These are phyloP conservation scores for Termitomyces sp. DNA, from an alignment of 768 basidiomycete genomes.

Conservation along the genomic window DNA sequence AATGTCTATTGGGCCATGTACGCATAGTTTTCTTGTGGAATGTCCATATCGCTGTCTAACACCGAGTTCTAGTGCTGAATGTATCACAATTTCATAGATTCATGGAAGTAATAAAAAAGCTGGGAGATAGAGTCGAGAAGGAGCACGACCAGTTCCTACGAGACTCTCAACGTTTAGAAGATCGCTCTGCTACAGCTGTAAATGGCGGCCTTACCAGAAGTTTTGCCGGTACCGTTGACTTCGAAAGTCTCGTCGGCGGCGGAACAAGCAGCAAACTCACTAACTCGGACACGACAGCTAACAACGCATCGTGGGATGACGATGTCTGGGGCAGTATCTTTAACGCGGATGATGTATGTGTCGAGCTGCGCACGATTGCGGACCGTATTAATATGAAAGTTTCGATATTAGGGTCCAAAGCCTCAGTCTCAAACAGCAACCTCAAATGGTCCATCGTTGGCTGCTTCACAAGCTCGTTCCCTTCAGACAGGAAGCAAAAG, in stretches of 20 bases:
- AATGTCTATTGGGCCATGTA: slow-evolving; percentile 95
- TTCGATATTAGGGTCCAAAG: slow-evolving; percentile 10
- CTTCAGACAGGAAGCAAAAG: slow-evolving; percentile 33
- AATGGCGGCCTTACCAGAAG: slow-evolving; percentile 33
- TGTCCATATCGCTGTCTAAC: slow-evolving; percentile 7
- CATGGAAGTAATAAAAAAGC: slow-evolving; percentile 77
- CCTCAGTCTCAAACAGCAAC: slow-evolving; percentile 22
- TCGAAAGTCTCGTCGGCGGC: slow-evolving; percentile 82
- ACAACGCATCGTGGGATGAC: slow-evolving; percentile 62
- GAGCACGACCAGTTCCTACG: slow-evolving; percentile 92
- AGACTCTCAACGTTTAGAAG: slow-evolving; percentile 88
- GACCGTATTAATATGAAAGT: neutral
- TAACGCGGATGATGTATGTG: slow-evolving; percentile 30
- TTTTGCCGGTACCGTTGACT: slow-evolving; percentile 62
- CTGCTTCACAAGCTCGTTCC: slow-evolving; percentile 28
- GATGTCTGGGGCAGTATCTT: slow-evolving; percentile 85
- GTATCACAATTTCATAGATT: slow-evolving; percentile 89
- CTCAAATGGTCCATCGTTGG: slow-evolving; percentile 3
- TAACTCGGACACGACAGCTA: slow-evolving; percentile 38
- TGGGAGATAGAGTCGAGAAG: slow-evolving; percentile 82
- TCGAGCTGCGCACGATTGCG: neutral
- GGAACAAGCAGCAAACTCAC: slow-evolving; percentile 40
- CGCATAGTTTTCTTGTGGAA: slow-evolving; percentile 22
- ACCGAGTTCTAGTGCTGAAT: slow-evolving; percentile 51
- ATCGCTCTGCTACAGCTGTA: slow-evolving; percentile 50